Conservation (phyloP, 805 yeast species). For the Kuraishia borneana region DNA sequence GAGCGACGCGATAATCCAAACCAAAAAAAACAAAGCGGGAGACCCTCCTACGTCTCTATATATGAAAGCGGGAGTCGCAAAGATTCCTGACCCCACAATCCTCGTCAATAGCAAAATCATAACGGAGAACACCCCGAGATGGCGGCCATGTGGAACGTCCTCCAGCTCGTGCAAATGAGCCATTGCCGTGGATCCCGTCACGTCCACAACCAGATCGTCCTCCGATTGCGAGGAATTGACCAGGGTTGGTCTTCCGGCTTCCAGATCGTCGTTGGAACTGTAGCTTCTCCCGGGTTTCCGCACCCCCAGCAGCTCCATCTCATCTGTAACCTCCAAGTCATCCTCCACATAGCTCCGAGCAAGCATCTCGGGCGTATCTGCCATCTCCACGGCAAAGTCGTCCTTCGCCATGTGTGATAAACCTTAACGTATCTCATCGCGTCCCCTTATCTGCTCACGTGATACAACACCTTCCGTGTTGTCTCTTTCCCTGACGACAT, state of each 20-base stretch:
- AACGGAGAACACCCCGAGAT: slow-evolving; percentile 59
- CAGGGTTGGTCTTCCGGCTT: background rate
- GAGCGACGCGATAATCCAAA: slow-evolving; percentile 54
- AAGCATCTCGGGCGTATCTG: slow-evolving; percentile 2
- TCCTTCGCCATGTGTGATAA: no score
- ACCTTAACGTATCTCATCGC: no score
- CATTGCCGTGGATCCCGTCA: no score
- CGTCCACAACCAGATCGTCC: no score
- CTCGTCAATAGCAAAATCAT: slow-evolving; percentile 54
- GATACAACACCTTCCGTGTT: background rate
- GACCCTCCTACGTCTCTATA: slow-evolving; percentile 62
- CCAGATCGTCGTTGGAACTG: background rate
- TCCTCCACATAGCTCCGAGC: slow-evolving; percentile 2
- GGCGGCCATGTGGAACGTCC: slow-evolving; percentile 65
- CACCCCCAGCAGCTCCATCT: background rate
- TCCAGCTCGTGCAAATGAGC: slow-evolving; percentile 16
- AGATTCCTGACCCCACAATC: slow-evolving; percentile 70
- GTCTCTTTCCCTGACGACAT: background rate
- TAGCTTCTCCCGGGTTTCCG: background rate
- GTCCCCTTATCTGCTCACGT: no score
- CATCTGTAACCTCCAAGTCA: slow-evolving; percentile 1
- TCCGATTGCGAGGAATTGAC: no score
- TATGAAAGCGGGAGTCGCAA: slow-evolving; percentile 60
- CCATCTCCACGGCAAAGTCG: background rate
- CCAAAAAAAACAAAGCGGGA: slow-evolving; percentile 41